phyloP scores from a whole-genome alignment of 2,329 filamentous ascomycete species.

The Leptosphaerulina australis region DNA sequence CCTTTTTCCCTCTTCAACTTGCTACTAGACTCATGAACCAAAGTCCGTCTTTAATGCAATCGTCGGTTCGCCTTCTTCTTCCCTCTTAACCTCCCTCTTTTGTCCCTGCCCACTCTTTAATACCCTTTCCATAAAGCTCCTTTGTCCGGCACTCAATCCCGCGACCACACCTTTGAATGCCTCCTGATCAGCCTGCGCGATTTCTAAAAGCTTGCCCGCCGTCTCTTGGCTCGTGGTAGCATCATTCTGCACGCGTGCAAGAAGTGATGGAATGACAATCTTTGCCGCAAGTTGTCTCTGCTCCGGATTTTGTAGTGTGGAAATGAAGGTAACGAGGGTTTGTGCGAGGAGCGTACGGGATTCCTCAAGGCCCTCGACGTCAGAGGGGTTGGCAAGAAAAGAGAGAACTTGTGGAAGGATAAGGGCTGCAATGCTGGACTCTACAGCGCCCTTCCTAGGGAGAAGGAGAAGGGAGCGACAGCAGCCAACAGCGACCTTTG shows the following conservation, averaged over 20 bases:
- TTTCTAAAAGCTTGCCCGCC: conserved; percentile 75
- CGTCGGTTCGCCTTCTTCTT: conserved; percentile 66
- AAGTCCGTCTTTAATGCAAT: conserved; percentile 98
- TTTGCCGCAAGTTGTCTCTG: conserved; percentile 66
- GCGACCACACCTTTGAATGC: conserved; percentile 77
- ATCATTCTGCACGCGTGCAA: conserved; percentile 72
- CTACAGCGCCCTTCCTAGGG: conserved; percentile 52
- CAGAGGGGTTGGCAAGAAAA: conserved; percentile 69
- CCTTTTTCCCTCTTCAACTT: not conserved
- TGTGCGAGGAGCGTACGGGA: conserved; percentile 74
- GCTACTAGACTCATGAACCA: conserved; percentile 28
- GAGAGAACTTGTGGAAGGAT: conserved; percentile 75
- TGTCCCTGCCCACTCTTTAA: conserved; percentile 64
- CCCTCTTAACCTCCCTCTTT: conserved; percentile 59
- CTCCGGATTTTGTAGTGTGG: conserved; percentile 41
- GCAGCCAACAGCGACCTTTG: conserved; percentile 89
- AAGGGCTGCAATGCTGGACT: conserved; percentile 71
- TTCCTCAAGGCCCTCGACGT: conserved; percentile 79
- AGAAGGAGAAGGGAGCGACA: conserved; percentile 81
- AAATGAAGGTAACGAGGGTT: conserved; percentile 75
- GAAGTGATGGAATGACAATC: conserved; percentile 76
- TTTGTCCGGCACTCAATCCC: conserved; percentile 72
- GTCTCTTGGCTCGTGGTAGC: conserved; percentile 68
- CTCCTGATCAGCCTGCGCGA: conserved; percentile 75
- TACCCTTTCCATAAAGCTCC: conserved; percentile 79